Evolutionary conservation across 345 rosid species (phyloP).

Genomic region (Euclidium syriacum): DNA sequence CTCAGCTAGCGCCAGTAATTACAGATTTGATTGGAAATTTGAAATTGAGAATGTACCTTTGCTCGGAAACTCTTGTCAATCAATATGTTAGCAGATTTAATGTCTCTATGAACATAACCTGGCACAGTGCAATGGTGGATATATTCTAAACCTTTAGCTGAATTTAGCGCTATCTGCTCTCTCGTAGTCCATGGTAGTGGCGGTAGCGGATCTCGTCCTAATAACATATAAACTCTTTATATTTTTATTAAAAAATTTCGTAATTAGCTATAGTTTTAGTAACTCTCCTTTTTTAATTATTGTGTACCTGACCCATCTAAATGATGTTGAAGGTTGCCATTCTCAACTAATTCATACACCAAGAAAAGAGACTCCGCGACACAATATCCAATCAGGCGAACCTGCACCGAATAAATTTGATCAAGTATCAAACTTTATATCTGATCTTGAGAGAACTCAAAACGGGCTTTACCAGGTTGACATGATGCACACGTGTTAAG

Average conservation of each 20-base stretch:
- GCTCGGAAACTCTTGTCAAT: conserved; percentile 81
- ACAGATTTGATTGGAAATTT: too few species aligned
- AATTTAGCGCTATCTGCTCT: conserved; percentile 95
- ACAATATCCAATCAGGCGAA: conserved; percentile 90
- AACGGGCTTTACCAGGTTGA: conserved; percentile 69
- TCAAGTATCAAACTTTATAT: not conserved
- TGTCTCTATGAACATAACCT: conserved; percentile 94
- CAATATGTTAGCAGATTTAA: conserved; percentile 90
- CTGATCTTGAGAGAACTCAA: not conserved
- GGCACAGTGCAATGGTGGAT: conserved; percentile 98
- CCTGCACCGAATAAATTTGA: conserved; percentile 34
- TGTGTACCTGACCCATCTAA: conserved; percentile 70
- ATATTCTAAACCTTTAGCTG: conserved; percentile 97
- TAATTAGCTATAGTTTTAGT: too few species aligned
- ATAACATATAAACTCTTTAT: conserved; percentile 11
- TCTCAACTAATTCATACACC: conserved; percentile 83
- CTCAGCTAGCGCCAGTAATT: too few species aligned
- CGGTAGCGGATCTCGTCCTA: conserved; percentile 70
- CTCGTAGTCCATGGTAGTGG: conserved; percentile 86
- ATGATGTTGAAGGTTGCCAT: conserved; percentile 90
- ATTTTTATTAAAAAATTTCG: not conserved
- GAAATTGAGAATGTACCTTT: too few species aligned
- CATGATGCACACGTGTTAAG: conserved; percentile 86
- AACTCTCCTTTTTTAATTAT: not conserved
- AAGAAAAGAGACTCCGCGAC: conserved; percentile 89